Evolutionary conservation across 129 eudicot genomes (phyloP), one percentile per base, ranked within the genome.

Genomic region (Artemisia argyi): DNA sequence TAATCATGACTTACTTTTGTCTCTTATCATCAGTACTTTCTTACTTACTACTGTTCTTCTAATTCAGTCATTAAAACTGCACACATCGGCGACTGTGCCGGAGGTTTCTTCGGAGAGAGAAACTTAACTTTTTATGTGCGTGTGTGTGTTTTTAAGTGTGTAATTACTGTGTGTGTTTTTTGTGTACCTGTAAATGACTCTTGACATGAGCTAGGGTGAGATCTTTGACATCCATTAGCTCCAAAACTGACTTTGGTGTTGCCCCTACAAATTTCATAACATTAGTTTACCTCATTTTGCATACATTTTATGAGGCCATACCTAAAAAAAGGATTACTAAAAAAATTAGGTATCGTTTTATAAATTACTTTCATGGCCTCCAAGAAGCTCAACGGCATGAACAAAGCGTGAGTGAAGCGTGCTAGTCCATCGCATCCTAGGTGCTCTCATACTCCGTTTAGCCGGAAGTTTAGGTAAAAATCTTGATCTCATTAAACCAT

Each of bases 301-400:
- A 22, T 18, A 32, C 46, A 46, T 17, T 66, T 42, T n/a, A 78
- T 16, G 26, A 73, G 17, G 12, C 51, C 26, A 61, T 7, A 7
- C 46, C 46, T 7, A 39, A 30, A 18, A 24, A 9, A 1, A 28
- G 58, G 26, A 1, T 14, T 61, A 30, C 4, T 19, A 47, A 12
- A 9, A 61, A 66, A 75, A 7, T n/a, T n/a, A n/a, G n/a, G n/a
- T n/a, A n/a, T n/a, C n/a, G n/a, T n/a, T n/a, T n/a, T n/a, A n/a
- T n/a, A n/a, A n/a, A n/a, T 57, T 91, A 91, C 97, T 91, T 88
- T 91, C 97, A 83, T 92, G 97, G 80, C 97, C 97, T 24, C 97
- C 97, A 71, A 92, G 97, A 58, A 92, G 97, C 80, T 92, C 96
- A 13, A 92, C 97, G 1, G 97, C 97, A 70, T 89, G 96, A 71